Conservation (phyloP, 495 filamentous ascomycete genomes). For the Aspergillus carlsbadensis region DNA sequence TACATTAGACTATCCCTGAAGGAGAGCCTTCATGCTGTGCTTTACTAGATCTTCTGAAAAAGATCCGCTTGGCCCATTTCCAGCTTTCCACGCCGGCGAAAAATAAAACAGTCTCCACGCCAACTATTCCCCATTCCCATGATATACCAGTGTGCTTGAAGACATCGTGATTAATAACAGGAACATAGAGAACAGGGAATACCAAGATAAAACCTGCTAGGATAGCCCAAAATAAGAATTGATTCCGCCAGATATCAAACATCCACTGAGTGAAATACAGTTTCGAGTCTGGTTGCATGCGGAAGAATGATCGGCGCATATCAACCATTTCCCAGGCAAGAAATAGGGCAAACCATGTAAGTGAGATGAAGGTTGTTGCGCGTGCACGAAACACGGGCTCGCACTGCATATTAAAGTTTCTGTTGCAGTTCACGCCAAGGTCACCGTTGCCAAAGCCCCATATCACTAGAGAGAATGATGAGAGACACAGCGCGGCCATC, state of each 20-base stretch:
- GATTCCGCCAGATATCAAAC: conserved; percentile 33
- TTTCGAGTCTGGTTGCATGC: conserved; percentile 57
- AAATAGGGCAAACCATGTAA: conserved; percentile 75
- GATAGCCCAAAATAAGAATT: neutral
- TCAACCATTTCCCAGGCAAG: conserved; percentile 73
- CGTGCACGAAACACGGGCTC: conserved; percentile 69
- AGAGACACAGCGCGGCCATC: conserved; percentile 66
- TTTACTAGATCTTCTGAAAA: no score
- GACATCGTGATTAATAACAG: conserved; percentile 64
- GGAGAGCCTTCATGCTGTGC: no score
- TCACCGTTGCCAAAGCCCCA: conserved; percentile 66
- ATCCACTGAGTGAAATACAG: conserved; percentile 55
- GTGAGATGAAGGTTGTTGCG: conserved; percentile 67
- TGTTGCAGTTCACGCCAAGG: conserved; percentile 63
- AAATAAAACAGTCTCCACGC: conserved; percentile 60
- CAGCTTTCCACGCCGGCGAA: conserved; percentile 64
- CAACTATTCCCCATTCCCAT: conserved; percentile 70
- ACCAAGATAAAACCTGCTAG: conserved; percentile 29
- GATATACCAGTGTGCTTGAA: conserved; percentile 70
- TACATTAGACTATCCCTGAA: no score
- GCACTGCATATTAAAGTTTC: conserved; percentile 51
- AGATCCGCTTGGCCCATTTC: conserved; percentile 64
- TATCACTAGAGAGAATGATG: conserved; percentile 62
- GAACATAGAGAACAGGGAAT: conserved; percentile 72
- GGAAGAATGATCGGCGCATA: conserved; percentile 66